Evolutionary conservation across 2,329 filamentous ascomycete genomes (phyloP), one percentile per base, ranked within the genome.

Genomic region (Pseudogymnoascus sp.): DNA sequence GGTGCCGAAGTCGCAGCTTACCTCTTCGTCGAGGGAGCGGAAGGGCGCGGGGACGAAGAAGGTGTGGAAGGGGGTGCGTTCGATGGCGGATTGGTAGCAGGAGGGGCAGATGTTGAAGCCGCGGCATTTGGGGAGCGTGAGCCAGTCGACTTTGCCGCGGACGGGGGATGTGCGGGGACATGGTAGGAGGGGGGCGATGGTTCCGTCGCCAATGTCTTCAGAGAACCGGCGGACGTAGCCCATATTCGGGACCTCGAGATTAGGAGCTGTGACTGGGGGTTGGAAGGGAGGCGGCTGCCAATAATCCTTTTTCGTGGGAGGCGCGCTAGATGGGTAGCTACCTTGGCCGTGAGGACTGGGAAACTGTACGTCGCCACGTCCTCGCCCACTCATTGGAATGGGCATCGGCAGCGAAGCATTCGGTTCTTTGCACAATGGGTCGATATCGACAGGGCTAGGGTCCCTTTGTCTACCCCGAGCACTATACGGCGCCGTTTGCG

Each of bases 71-170:
- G 83, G 79, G 0, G 90, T 89, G 23, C 83, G 78, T 12, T 80
- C 81, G 67, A 93, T 91, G 7, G 91, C 83, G 5, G 81, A 80
- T 2, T 82, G 79, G 72, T 90, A 91, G 75, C 93, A 97, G 11
- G 83, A 84, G 0, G 91, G 90, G 69, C 93, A 97, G 52, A 97
- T 88, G 65, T 90, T 85, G 68, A 97, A 89, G 64, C 84, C 83
- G 11, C 86, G 82, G 64, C 86, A 83, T 12, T 85, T 84, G 3
- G 84, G 84, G 4, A 97, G 79, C 0, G 88, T 92, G 65, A 92
- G 85, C 90, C 92, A 97, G 69, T 94, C 91, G 65, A 87, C 79
- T 64, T 86, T 82, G 1, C 86, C 86, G 8, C 82, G 77, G 11
- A 84, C 81, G 9, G 84, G 83, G 4, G 80, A 76, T 39, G 82